phyloP scores from a whole-genome alignment of 2,329 filamentous ascomycete genomes.

The Rhynchosporium secalis region DNA sequence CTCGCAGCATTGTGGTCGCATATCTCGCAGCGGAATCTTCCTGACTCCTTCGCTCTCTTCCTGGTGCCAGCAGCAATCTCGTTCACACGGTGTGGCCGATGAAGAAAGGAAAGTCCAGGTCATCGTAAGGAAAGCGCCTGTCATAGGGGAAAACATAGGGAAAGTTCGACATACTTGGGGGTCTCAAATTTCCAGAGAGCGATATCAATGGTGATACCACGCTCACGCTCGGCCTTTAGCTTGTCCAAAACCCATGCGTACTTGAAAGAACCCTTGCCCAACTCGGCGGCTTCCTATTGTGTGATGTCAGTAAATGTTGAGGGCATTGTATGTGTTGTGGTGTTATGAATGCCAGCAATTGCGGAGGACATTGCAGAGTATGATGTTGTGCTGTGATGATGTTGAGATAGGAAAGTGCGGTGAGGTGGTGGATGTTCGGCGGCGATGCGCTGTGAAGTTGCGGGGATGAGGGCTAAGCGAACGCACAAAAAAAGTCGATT shows the following conservation, averaged over 20 bases:
- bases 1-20: no score
- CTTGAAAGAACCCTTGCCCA: constrained; percentile 99
- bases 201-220: constrained; percentile 99
- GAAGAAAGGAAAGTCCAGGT: no score
- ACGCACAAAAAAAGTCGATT: constrained; percentile 30
- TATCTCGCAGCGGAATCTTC: no score
- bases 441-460: no score
- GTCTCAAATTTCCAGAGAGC: constrained; percentile 99
- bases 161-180: constrained; percentile 60
- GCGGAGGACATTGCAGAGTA: neutral
- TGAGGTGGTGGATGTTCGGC: constrained; percentile 17
- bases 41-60: no score
- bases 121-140: no score
- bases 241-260: constrained; percentile 99
- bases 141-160: no score
- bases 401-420: constrained; percentile 25
- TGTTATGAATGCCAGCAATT: neutral
- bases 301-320: constrained; percentile 27
- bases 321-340: constrained; percentile 7
- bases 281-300: constrained; percentile 89
- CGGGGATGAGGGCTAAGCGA: neutral
- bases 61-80: no score
- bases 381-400: neutral
- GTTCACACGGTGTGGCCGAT: no score
- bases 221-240: constrained; percentile 99